Percentiles rank a stretch among this genome's conserved stretches.
Evolutionary conservation across 306 rosid genomes (phyloP).

Genomic region (Carpinus fangiana): DNA sequence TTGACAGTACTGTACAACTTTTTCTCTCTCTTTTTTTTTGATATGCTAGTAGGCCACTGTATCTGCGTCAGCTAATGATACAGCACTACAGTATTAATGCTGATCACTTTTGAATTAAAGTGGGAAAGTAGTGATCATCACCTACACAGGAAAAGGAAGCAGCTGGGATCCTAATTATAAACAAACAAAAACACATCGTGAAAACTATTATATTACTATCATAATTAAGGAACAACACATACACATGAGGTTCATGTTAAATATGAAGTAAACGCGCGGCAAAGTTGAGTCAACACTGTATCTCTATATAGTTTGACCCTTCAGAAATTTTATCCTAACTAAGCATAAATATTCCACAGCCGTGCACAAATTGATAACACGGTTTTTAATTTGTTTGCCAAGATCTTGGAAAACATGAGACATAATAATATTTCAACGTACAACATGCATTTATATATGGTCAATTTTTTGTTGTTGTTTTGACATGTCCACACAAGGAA

Average conservation of each 20-base stretch:
- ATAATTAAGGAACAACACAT: not conserved
- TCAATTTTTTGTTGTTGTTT: too few species aligned
- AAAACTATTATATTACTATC: not conserved
- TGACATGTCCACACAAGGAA: too few species aligned
- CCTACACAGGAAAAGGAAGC: too few species aligned
- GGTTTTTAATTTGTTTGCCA: not conserved
- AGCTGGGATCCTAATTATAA: not conserved
- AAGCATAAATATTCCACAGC: too few species aligned
- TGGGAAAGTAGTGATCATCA: not conserved
- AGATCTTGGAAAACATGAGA: not conserved
- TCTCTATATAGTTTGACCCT: not conserved
- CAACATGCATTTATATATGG: too few species aligned
- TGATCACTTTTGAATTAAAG: not conserved
- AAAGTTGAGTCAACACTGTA: not conserved
- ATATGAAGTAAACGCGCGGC: slow-evolving; percentile 2
- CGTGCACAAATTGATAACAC: not conserved
- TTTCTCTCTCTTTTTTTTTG: too few species aligned
- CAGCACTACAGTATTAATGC: not conserved
- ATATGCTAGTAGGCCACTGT: not conserved
- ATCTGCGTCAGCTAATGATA: not conserved
- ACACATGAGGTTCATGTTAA: not conserved
- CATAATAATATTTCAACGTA: too few species aligned
- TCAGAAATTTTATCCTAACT: not conserved
- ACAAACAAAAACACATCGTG: not conserved
- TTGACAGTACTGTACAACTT: too few species aligned